These are phyloP conservation scores for Fusarium foetens DNA, from an alignment of 2,329 filamentous ascomycete species.

Conservation along the genomic window DNA sequence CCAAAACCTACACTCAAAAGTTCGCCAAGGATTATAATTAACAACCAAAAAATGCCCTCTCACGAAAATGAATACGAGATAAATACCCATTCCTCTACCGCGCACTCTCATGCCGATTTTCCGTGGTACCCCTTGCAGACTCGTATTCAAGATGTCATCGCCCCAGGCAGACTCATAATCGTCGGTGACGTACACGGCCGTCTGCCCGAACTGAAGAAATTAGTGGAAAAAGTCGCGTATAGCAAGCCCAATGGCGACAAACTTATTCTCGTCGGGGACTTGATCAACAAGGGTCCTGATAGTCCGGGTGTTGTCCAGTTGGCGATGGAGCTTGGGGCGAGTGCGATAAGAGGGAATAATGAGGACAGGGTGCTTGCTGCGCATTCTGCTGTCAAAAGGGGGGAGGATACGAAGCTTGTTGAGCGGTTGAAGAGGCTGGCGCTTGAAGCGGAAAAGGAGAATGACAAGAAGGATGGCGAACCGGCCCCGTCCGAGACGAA, in stretches of 20 bases:
- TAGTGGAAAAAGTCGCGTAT: conserved; percentile 76
- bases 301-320: conserved; percentile 79
- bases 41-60: neutral
- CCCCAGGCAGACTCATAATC: conserved; percentile 60
- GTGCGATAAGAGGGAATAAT: conserved; percentile 85
- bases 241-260: conserved; percentile 65
- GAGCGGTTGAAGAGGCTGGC: neutral
- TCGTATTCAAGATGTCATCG: neutral
- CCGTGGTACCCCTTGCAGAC: neutral
- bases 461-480: neutral
- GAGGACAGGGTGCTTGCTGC: conserved; percentile 79
- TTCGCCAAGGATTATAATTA: neutral
- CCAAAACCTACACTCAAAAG: neutral
- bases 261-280: conserved; percentile 77
- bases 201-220: conserved; percentile 67
- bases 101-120: neutral
- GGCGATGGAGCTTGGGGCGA: conserved; percentile 75
- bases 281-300: conserved; percentile 86
- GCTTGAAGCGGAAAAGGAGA: neutral
- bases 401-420: neutral
- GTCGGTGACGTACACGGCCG: conserved; percentile 93
- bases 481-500: neutral
- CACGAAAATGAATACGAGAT: neutral
- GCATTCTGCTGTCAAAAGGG: conserved; percentile 14
- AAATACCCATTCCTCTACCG: neutral